Base-by-base conservation (phyloP, 768 basidiomycete genomes). In the Trametes elegans region DNA sequence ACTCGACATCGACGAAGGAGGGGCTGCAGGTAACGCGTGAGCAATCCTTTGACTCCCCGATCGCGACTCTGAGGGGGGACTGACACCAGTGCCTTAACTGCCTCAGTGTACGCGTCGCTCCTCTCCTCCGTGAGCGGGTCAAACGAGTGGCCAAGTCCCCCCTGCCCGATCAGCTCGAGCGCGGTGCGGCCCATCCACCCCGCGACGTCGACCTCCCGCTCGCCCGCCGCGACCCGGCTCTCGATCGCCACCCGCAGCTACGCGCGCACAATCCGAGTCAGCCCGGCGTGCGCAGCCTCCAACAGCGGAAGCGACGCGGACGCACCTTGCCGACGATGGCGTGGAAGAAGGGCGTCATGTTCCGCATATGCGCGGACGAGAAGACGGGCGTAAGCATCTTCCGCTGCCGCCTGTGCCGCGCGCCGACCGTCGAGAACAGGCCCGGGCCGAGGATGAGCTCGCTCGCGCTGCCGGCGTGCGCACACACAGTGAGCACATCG, bases 21-120 rank as follows among this genome's bases (percentile, higher is more conserved):
- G 53, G 44, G 4, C 53, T 54, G 19, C 5, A 14, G 23, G n/a
- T n/a, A n/a, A n/a, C n/a, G n/a, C n/a, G n/a, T n/a, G n/a, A n/a
- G n/a, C n/a, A n/a, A n/a, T n/a, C n/a, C n/a, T n/a, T n/a, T 69
- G 2, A 68, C 65, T 38, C 74, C 72, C 10, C 66, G 62, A 14
- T 72, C 64, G 6, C 60, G 66, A 64, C 10, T 72, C n/a, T n/a
- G n/a, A n/a, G n/a, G n/a, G n/a, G 11, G 26, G 14, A 59, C 63
- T 31, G 19, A 65, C 65, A 54, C 34, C n/a, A 66, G 47, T 0
- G 36, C 47, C 48, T 65, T 66, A 8, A 66, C 38, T 0, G 62
- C 55, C 3, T 58, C 48, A 3, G 45, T 62, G 29, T 59, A 65
- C 8, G 36, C 49, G 40, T 64, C 55, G 7, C 23, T 36, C 3